Percentiles rank a stretch among this genome's conserved stretches.
Conservation (phyloP, 345 rosid species). For the Populus ilicifolia region DNA sequence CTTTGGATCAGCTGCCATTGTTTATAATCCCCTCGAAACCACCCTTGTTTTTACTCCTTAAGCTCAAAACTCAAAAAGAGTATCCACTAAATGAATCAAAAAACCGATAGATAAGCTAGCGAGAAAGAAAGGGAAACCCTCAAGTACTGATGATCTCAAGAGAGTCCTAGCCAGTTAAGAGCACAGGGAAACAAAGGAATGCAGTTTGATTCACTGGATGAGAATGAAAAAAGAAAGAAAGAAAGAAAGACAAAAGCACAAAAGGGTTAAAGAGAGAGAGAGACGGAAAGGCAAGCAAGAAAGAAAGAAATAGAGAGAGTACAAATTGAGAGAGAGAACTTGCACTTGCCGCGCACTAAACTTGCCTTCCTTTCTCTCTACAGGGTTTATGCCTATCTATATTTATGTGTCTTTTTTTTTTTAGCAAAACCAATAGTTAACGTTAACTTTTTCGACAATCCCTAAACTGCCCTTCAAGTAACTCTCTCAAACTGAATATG, state of each 20-base stretch:
- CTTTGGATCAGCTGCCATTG: conserved; percentile 70
- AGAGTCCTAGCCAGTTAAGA: not conserved
- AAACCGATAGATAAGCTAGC: conserved; percentile 9
- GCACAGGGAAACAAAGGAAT: not conserved
- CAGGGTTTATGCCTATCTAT: not conserved
- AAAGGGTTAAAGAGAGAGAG: not conserved
- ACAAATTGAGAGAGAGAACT: not conserved
- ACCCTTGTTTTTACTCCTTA: not conserved
- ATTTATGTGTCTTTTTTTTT: conserved; percentile 3
- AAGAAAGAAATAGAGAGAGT: not conserved
- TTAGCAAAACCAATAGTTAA: conserved; percentile 17
- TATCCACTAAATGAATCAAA: conserved; percentile 27
- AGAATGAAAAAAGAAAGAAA: conserved; percentile 13
- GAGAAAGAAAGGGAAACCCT: not conserved
- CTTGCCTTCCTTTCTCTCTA: not conserved
- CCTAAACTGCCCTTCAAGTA: conserved; percentile 45
- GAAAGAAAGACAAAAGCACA: conserved; percentile 10
- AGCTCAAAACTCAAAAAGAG: conserved; percentile 23
- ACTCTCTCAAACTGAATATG: conserved; percentile 39
- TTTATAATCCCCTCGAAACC: conserved; percentile 3
- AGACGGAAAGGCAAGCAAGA: conserved; percentile 3
- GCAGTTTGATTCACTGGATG: conserved; percentile 18
- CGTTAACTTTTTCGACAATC: conserved; percentile 29
- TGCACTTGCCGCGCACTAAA: conserved; percentile 36
- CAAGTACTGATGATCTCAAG: not conserved